Conservation (phyloP, 2,329 filamentous ascomycete species). For the Penicillium sp. region DNA sequence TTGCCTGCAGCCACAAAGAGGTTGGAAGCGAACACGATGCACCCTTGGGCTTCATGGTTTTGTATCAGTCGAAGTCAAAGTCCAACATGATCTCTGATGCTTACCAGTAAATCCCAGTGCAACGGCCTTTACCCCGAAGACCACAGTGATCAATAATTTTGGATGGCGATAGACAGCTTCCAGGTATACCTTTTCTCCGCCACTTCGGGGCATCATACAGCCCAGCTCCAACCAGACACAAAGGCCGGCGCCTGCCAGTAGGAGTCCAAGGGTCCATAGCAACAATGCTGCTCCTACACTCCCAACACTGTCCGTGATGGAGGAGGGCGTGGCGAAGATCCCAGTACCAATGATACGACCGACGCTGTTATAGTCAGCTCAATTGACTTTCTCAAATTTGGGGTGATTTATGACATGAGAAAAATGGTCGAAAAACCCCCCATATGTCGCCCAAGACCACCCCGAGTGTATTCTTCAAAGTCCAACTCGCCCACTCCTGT, state of each 20-base stretch:
- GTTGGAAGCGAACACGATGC: conserved; percentile 65
- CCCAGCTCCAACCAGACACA: conserved; percentile 60
- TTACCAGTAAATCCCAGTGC: conserved; percentile 53
- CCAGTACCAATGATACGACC: conserved; percentile 59
- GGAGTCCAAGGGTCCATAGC: conserved; percentile 57
- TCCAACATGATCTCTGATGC: not conserved
- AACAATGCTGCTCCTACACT: conserved; percentile 57
- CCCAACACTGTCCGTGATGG: conserved; percentile 58
- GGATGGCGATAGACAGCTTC: conserved; percentile 61
- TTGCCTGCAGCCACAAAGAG: conserved; percentile 60
- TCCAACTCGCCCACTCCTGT: conserved; percentile 13
- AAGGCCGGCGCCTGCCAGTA: conserved; percentile 55
- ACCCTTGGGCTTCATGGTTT: conserved; percentile 48
- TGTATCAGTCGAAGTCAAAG: not conserved
- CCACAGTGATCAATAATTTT: conserved; percentile 54
- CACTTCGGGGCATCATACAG: conserved; percentile 61
- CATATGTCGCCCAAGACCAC: conserved; percentile 21
- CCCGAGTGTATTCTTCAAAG: conserved; percentile 20
- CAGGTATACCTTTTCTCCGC: conserved; percentile 63
- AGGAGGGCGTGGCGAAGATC: conserved; percentile 63
- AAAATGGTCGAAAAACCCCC: conserved; percentile 20
- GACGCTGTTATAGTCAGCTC: conserved; percentile 4
- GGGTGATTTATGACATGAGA: conserved; percentile 20
- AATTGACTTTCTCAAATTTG: no score
- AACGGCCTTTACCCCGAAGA: conserved; percentile 58